Evolutionary conservation across 495 filamentous ascomycete species (phyloP).

Genomic region (Penicillium argentinense): DNA sequence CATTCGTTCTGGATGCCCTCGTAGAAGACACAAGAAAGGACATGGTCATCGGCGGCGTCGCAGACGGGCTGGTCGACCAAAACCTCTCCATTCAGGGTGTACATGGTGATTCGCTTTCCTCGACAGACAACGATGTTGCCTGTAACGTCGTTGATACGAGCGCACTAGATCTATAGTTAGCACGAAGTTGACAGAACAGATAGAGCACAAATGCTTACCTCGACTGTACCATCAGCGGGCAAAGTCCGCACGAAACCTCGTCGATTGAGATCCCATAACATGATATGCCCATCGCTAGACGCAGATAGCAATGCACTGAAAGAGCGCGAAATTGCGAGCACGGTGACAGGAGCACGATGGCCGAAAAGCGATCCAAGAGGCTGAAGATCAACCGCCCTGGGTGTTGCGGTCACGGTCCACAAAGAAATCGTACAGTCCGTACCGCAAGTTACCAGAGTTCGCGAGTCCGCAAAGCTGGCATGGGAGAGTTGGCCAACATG

Average conservation of each 20-base stretch:
- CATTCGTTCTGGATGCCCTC: slow-evolving; percentile 91
- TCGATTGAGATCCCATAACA: slow-evolving; percentile 93
- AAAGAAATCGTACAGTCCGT: slow-evolving; percentile 87
- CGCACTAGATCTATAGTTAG: slow-evolving; percentile 58
- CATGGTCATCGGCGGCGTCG: slow-evolving; percentile 66
- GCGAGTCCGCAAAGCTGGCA: slow-evolving; percentile 81
- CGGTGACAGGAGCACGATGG: slow-evolving; percentile 76
- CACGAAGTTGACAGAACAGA: background rate
- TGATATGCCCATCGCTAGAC: slow-evolving; percentile 74
- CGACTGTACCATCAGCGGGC: slow-evolving; percentile 48
- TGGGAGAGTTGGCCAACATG: slow-evolving; percentile 84
- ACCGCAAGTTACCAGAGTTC: slow-evolving; percentile 86
- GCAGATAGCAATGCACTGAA: slow-evolving; percentile 85
- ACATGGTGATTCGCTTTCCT: slow-evolving; percentile 70
- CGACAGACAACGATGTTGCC: slow-evolving; percentile 85
- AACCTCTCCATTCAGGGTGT: slow-evolving; percentile 82
- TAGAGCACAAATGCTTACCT: slow-evolving; percentile 40
- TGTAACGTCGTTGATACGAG: slow-evolving; percentile 82
- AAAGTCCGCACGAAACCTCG: slow-evolving; percentile 81
- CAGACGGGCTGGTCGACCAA: slow-evolving; percentile 80
- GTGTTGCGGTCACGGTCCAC: slow-evolving; percentile 64
- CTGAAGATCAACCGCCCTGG: slow-evolving; percentile 74
- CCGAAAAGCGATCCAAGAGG: slow-evolving; percentile 84
- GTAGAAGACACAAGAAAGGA: slow-evolving; percentile 86
- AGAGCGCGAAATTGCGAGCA: slow-evolving; percentile 78